Base-by-base conservation (phyloP, 176 grass and related monocot species). In the Eleusine coracana region DNA sequence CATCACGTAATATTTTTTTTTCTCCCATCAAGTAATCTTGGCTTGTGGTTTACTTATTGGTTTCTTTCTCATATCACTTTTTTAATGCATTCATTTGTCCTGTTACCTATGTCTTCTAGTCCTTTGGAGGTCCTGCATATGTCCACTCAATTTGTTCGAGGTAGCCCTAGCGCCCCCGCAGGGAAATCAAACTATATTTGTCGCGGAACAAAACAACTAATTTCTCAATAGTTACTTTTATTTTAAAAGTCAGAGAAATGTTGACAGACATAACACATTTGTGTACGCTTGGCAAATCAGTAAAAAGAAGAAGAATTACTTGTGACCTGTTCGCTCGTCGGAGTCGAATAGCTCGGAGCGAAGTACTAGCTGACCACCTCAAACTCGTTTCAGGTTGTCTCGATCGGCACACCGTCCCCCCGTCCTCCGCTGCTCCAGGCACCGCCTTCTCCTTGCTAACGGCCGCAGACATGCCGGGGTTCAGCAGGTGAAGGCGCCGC, bases 11-110 rank as follows among this genome's bases (percentile, higher is more conserved):
- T 39, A 56, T 51, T 70, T 34, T 34, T 34, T 34, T 34, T 34
- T 34, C 31, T 34, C 31, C 31, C 31, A 34, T 72, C 86, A 83
- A 34, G 73, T 37, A 66, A 72, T 45, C 68, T 54, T 71, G 46
- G 46, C 54, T 31, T 77, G 17, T 21, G 49, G 23, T 9, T 77
- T 25, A 42, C 73, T 87, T 82, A 10, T 13, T 46, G 59, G 17
- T 21, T 55, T 56, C 31, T 39, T 60, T 3, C 58, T 36, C 25
- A n/a, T 36, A 7, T 27, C 20, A 38, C 17, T 37, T 34, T 70
- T 61, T 40, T 62, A 59, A 60, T 59, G 25, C 51, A 5, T 29
- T 25, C 21, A n/a, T 42, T 69, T 54, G 14, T 48, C 48, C 16
- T 52, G 3, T 52, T 48, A 17, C 15, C 2, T 21, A 58, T n/a